phyloP scores from a whole-genome alignment of 495 filamentous ascomycete species.

The Letharia columbiana region DNA sequence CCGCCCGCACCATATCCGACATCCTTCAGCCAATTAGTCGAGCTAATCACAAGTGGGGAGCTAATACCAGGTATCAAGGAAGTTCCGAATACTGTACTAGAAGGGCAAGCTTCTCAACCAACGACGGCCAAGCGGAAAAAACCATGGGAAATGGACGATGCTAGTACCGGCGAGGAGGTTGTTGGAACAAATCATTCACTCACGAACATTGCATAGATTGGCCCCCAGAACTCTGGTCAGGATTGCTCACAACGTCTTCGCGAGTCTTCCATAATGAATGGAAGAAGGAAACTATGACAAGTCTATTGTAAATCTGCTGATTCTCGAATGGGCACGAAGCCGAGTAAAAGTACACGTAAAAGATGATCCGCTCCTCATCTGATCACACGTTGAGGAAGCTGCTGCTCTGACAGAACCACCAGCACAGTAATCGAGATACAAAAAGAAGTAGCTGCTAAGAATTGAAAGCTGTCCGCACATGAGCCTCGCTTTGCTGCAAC shows the following conservation, averaged over 20 bases:
- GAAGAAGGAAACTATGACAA: neutral
- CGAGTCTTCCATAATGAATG: neutral
- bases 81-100: constrained; percentile 74
- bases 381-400: constrained; percentile 12
- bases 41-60: constrained; percentile 74
- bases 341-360: constrained; percentile 16
- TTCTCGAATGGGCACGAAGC: neutral
- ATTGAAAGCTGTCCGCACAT: constrained; percentile 8
- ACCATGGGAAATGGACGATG: constrained; percentile 63
- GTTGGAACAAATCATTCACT: neutral
- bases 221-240: neutral
- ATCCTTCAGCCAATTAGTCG: constrained; percentile 81
- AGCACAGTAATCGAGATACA: constrained; percentile 18
- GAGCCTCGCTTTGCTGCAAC: constrained; percentile 1
- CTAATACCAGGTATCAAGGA: constrained; percentile 83
- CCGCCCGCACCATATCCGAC: constrained; percentile 58
- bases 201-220: neutral
- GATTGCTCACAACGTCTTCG: neutral
- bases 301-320: constrained; percentile 10
- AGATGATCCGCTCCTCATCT: constrained; percentile 12
- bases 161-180: neutral
- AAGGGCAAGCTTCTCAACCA: constrained; percentile 50
- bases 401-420: constrained; percentile 14
- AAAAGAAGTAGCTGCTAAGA: constrained; percentile 12
- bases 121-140: constrained; percentile 53